A percentile compares a stretch with the other conserved stretches of the same genome.
Conservation (phyloP, 805 yeast genomes). For the Yarrowia bubula region DNA sequence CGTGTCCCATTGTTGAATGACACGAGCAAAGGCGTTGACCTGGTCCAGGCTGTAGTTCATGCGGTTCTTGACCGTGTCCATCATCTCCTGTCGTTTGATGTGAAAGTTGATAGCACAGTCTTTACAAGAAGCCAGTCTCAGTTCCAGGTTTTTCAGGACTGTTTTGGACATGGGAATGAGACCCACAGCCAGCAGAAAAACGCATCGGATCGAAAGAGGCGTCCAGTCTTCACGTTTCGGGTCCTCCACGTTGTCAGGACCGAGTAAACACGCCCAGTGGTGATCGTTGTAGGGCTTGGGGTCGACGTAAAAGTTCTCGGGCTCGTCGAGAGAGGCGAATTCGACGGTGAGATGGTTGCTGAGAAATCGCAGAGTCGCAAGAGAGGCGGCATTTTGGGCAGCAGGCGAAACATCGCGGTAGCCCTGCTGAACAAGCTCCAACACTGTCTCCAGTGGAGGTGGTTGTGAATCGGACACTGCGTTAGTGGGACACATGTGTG, state of each 20-base stretch:
- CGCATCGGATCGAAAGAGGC: constrained; percentile 15
- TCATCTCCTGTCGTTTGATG: constrained; percentile 11
- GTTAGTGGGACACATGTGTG: neutral
- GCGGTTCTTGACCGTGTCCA: constrained; percentile 11
- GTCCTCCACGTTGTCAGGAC: neutral
- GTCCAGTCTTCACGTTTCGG: constrained; percentile 11
- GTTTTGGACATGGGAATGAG: constrained; percentile 15
- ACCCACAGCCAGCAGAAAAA: constrained; percentile 20
- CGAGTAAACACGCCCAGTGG: constrained; percentile 7
- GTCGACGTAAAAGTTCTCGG: neutral
- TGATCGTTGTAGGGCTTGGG: constrained; percentile 19
- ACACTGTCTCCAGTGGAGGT: constrained; percentile 20
- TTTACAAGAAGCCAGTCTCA: constrained; percentile 20
- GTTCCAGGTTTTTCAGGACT: constrained; percentile 20
- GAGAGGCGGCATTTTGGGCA: constrained; percentile 20
- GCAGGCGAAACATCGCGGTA: constrained; percentile 4
- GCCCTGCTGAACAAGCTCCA: constrained; percentile 17
- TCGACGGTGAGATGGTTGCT: constrained; percentile 6
- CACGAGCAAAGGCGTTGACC: constrained; percentile 4
- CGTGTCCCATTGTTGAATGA: constrained; percentile 15
- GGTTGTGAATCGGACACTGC: constrained; percentile 16
- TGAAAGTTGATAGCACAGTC: constrained; percentile 17
- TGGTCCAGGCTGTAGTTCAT: constrained; percentile 21
- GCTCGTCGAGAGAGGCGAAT: neutral
- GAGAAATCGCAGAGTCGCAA: constrained; percentile 5